These are phyloP conservation scores for Desmodesmus armatus DNA, from an alignment of 139 green algal genomes.

Conservation along the genomic window DNA sequence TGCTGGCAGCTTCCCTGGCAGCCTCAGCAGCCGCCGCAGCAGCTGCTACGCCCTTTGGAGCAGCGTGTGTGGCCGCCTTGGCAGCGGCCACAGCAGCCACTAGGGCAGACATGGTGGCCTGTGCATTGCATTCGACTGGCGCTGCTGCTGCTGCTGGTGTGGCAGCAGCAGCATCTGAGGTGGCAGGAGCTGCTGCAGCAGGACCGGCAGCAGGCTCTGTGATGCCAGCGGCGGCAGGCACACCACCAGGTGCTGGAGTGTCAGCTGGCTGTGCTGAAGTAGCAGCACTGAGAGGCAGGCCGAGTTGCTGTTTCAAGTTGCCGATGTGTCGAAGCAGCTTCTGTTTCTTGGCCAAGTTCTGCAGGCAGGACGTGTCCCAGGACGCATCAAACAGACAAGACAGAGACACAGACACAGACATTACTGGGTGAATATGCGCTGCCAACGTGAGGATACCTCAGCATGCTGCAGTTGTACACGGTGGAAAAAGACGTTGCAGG, in stretches of 20 bases:
- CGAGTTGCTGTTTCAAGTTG: slow-evolving; percentile 7
- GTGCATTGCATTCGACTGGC: too few relatives aligned
- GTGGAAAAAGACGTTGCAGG: too few relatives aligned
- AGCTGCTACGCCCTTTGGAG: neutral
- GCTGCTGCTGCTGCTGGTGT: neutral
- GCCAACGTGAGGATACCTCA: too few relatives aligned
- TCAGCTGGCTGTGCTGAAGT: neutral
- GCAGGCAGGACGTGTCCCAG: too few relatives aligned
- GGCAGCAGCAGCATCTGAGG: neutral
- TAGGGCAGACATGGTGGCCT: too few relatives aligned
- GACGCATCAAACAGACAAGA: too few relatives aligned
- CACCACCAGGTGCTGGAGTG: slow-evolving; percentile 4
- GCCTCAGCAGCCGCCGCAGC: neutral
- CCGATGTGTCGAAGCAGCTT: neutral
- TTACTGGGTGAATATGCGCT: too few relatives aligned
- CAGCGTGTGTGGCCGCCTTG: neutral
- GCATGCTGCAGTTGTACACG: too few relatives aligned
- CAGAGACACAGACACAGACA: too few relatives aligned
- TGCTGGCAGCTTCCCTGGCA: neutral
- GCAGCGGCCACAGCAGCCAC: neutral
- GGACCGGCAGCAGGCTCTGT: neutral
- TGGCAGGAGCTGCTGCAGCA: neutral
- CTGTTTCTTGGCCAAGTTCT: neutral
- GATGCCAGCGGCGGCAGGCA: neutral
- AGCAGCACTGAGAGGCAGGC: neutral